A percentile compares a stretch with the other conserved stretches of the same genome.
These are phyloP conservation scores for Obelidium mucronatum DNA, from an alignment of 192 early-diverging fungal genomes.

Conservation along the genomic window DNA sequence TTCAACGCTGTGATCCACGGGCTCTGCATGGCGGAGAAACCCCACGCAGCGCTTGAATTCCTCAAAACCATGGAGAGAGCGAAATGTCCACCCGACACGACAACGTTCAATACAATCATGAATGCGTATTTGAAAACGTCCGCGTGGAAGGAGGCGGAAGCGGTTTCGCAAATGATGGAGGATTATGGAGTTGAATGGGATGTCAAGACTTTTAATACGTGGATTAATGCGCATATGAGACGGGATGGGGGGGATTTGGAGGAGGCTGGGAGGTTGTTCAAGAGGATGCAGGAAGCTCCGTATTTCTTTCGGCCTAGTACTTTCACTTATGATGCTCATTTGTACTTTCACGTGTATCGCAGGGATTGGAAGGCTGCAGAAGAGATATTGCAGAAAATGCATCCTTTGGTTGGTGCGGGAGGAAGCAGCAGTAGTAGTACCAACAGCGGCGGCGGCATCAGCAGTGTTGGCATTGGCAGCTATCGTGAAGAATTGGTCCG, in stretches of 20 bases:
- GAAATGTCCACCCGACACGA: slow-evolving; percentile 10
- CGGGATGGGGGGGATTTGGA: slow-evolving; percentile 30
- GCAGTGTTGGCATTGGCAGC: neutral
- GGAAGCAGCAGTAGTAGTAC: neutral
- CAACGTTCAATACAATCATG: slow-evolving; percentile 28
- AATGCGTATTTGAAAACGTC: slow-evolving; percentile 12
- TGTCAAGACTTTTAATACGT: slow-evolving; percentile 23
- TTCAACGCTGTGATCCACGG: slow-evolving; percentile 21
- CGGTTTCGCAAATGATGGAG: slow-evolving; percentile 7
- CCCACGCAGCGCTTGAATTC: slow-evolving; percentile 6
- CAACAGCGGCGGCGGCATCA: neutral
- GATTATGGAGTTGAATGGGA: slow-evolving; percentile 13
- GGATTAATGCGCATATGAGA: slow-evolving; percentile 31
- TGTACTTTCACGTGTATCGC: neutral
- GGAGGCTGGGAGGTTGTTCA: slow-evolving; percentile 26
- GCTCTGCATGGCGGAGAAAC: slow-evolving; percentile 4
- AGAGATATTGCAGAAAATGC: slow-evolving; percentile 3
- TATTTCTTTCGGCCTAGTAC: slow-evolving; percentile 5
- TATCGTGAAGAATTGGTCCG: too few species aligned
- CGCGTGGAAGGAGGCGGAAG: slow-evolving; percentile 25
- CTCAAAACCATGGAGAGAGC: slow-evolving; percentile 8
- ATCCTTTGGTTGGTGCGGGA: neutral
- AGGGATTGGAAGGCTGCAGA: slow-evolving; percentile 27
- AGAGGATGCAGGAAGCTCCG: slow-evolving; percentile 32
- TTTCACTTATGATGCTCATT: slow-evolving; percentile 8